Conservation (phyloP, 257 asterid species). For the Nicotiana tomentosiformis region DNA sequence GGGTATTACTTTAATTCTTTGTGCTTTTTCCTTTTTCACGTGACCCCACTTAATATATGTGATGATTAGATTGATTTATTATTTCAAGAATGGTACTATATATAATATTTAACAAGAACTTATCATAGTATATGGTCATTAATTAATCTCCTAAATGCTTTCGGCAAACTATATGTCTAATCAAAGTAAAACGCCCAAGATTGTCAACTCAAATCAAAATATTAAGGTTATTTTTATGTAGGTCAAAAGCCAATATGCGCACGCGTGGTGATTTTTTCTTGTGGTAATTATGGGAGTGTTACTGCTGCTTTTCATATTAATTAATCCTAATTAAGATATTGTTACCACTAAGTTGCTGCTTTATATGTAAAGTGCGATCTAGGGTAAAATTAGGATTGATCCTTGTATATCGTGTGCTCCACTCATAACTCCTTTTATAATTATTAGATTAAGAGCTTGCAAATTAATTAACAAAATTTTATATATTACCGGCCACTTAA, state of each 20-base stretch:
- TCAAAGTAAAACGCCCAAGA: slow-evolving; percentile 2
- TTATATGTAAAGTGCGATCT: neutral
- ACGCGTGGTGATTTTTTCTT: slow-evolving; percentile 8
- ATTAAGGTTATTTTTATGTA: slow-evolving; percentile 1
- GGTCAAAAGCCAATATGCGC: slow-evolving; percentile 16
- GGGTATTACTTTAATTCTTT: slow-evolving; percentile 7
- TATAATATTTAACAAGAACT: neutral
- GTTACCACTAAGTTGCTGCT: neutral
- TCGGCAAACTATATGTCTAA: slow-evolving; percentile 10
- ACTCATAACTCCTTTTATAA: neutral
- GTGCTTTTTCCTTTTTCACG: neutral
- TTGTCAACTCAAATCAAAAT: slow-evolving; percentile 6
- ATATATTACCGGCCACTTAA: neutral
- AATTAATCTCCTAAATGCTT: slow-evolving; percentile 8
- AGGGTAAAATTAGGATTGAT: neutral
- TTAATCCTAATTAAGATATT: neutral
- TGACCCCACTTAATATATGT: slow-evolving; percentile 15
- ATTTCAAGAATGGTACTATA: neutral
- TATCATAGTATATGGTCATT: neutral
- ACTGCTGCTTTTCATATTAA: neutral
- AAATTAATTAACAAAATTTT: neutral
- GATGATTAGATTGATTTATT: neutral
- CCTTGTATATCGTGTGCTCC: neutral
- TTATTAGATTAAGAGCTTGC: neutral
- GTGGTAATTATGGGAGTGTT: slow-evolving; percentile 9